Evolutionary conservation across 257 asterid species (phyloP).

Genomic region (Marsdenia floribunda): DNA sequence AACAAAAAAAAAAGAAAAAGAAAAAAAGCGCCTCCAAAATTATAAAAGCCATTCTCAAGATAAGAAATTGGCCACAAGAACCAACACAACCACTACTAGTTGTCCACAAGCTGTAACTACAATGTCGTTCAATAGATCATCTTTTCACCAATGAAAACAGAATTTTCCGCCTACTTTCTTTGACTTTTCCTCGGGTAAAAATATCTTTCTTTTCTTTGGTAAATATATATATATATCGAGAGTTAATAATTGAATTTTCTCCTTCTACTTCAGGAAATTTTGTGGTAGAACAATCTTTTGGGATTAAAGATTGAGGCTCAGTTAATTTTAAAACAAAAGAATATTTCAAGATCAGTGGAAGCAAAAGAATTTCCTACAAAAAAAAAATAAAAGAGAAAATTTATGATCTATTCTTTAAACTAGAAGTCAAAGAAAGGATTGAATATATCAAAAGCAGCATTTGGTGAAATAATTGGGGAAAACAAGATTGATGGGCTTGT

Average conservation of each 20-base stretch:
- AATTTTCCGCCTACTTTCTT: not conserved
- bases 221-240: not conserved
- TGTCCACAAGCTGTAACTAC: not conserved
- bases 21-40: too few relatives aligned
- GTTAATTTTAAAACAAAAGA: not conserved
- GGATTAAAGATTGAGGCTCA: not conserved
- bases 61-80: not conserved
- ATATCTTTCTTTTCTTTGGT: too few relatives aligned
- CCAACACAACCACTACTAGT: not conserved
- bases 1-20: too few relatives aligned
- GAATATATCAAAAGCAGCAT: constrained; percentile 47
- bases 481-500: constrained; percentile 71
- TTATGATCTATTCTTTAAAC: too few relatives aligned
- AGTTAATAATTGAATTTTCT: not conserved
- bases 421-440: constrained; percentile 75
- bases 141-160: too few relatives aligned
- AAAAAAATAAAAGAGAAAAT: constrained; percentile 5
- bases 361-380: not conserved
- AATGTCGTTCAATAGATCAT: not conserved
- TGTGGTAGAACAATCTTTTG: not conserved
- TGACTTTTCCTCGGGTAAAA: not conserved
- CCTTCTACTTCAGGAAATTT: not conserved
- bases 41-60: too few relatives aligned
- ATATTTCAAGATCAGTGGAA: not conserved
- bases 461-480: constrained; percentile 66